Percentiles rank a stretch among this genome's conserved stretches.
Conservation (phyloP, 2,329 filamentous ascomycete genomes). For the Diplodia intermedia region DNA sequence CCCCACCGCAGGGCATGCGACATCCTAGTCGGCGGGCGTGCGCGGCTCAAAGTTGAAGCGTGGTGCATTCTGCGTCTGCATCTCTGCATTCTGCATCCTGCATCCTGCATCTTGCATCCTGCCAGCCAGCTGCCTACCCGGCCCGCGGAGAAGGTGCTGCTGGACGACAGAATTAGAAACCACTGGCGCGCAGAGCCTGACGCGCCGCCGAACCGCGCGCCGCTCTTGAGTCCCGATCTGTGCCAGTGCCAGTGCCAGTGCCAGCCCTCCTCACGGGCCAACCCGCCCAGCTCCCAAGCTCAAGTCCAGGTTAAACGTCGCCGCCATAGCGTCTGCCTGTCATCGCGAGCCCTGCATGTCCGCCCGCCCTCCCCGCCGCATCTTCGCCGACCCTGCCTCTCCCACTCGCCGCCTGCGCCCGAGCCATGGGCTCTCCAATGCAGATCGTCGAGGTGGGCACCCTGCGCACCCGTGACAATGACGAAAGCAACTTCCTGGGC, state of each 20-base stretch:
- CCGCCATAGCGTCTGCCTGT: background rate
- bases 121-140: too few species aligned
- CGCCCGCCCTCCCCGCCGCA: background rate
- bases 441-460: slow-evolving; percentile 32
- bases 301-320: background rate
- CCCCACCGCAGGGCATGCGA: background rate
- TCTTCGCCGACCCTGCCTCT: background rate
- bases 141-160: background rate
- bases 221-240: background rate
- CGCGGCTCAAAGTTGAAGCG: slow-evolving; percentile 24
- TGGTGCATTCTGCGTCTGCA: too few species aligned
- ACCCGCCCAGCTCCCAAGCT: background rate
- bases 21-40: background rate
- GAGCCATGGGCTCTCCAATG: slow-evolving; percentile 28
- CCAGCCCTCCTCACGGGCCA: slow-evolving; percentile 13
- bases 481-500: slow-evolving; percentile 31
- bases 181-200: slow-evolving; percentile 10
- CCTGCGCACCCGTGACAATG: slow-evolving; percentile 14
- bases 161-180: background rate
- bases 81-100: background rate
- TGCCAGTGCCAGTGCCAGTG: background rate
- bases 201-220: slow-evolving; percentile 11
- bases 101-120: background rate
- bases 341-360: slow-evolving; percentile 12
- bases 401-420: background rate